Evolutionary conservation across 768 basidiomycete species (phyloP).

Genomic region (Pisolithus marmoratus): DNA sequence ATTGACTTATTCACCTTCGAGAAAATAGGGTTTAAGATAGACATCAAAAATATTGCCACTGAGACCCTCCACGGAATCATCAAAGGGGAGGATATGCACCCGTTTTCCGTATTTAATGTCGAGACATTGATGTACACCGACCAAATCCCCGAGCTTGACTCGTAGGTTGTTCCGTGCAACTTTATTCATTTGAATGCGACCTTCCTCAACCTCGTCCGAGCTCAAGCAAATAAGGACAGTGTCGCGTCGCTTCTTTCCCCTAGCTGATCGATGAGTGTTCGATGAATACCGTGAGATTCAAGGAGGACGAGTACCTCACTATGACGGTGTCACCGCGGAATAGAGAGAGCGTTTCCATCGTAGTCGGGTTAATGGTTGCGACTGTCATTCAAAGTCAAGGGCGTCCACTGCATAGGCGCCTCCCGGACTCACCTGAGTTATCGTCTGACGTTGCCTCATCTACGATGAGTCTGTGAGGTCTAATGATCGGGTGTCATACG

Average conservation of each 20-base stretch:
- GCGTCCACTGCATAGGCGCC: constrained; percentile 5
- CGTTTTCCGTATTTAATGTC: constrained; percentile 99
- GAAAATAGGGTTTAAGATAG: constrained; percentile 98
- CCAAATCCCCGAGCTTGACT: constrained; percentile 94
- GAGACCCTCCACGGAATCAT: constrained; percentile 96
- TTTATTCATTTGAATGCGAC: constrained; percentile 98
- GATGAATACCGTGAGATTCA: neutral
- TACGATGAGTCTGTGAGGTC: constrained; percentile 95
- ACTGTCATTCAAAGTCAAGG: constrained; percentile 39
- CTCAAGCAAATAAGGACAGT: constrained; percentile 96
- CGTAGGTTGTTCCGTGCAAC: constrained; percentile 99
- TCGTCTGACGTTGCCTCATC: constrained; percentile 93
- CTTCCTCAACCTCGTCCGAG: constrained; percentile 96
- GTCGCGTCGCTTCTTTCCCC: constrained; percentile 96
- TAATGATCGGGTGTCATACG: constrained; percentile 30
- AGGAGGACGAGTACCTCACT: constrained; percentile 55
- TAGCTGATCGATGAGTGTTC: constrained; percentile 22
- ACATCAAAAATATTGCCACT: constrained; percentile 99
- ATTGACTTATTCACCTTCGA: constrained; percentile 59
- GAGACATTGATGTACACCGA: constrained; percentile 90
- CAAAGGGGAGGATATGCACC: constrained; percentile 94
- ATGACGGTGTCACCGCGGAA: constrained; percentile 98
- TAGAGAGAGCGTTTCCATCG: constrained; percentile 89
- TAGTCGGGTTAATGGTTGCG: constrained; percentile 91
- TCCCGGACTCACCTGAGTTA: constrained; percentile 69